A percentile compares a stretch with the other conserved stretches of the same genome.
Evolutionary conservation across 192 early-diverging fungal species (phyloP).

Genomic region (Endogone sp.): DNA sequence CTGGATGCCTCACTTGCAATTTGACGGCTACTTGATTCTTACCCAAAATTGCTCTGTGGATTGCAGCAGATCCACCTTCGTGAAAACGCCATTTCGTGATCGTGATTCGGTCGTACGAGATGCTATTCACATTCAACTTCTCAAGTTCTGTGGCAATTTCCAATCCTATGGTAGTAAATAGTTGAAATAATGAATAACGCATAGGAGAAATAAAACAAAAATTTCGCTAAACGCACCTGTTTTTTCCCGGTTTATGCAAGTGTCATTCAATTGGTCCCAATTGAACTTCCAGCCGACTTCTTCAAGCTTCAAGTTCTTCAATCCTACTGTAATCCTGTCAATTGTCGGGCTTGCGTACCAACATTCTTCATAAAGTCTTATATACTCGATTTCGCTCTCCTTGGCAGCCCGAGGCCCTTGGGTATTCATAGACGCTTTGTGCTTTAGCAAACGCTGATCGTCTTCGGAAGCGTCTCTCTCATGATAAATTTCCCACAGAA

Average conservation of each 20-base stretch:
- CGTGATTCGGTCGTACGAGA: not conserved
- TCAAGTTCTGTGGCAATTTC: not conserved
- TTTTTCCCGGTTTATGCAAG: not conserved
- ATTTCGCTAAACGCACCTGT: not conserved
- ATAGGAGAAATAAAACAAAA: not conserved
- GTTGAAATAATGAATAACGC: not conserved
- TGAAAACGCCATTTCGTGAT: not conserved
- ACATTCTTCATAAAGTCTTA: not conserved
- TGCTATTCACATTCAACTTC: not conserved
- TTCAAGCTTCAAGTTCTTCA: not conserved
- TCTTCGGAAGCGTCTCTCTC: not conserved
- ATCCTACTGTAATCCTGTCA: not conserved
- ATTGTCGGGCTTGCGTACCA: not conserved
- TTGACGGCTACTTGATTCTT: not conserved
- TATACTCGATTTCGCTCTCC: not conserved
- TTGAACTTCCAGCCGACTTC: not conserved
- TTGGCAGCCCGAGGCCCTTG: not conserved
- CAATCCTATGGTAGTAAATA: not conserved
- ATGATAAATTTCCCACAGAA: not conserved
- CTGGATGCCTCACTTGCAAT: not conserved
- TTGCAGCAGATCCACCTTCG: not conserved
- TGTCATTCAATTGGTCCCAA: not conserved
- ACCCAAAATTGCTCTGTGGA: not conserved
- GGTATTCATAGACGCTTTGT: too few species aligned
- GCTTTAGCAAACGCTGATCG: too few species aligned